Percentiles rank a stretch among this genome's conserved stretches.
These are phyloP conservation scores for Aspergillus ibericus DNA, from an alignment of 2,329 filamentous ascomycete genomes.

Conservation along the genomic window DNA sequence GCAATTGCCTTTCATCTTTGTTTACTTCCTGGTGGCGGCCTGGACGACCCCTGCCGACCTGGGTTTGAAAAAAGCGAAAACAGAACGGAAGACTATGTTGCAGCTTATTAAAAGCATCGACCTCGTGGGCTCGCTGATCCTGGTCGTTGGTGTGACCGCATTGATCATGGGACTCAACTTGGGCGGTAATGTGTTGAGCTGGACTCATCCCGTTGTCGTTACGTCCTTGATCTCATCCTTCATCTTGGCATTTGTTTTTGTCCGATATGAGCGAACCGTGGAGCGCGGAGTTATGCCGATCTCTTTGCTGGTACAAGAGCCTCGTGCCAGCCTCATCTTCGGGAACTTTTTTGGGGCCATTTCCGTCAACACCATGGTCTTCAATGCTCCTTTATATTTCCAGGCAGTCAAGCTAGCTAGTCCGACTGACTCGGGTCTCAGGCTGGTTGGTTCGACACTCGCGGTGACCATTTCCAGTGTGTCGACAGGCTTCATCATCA, in stretches of 20 bases:
- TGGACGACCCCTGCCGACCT: conserved; percentile 47
- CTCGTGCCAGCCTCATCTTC: conserved; percentile 52
- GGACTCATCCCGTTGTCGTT: conserved; percentile 53
- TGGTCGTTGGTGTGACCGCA: conserved; percentile 49
- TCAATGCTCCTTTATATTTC: conserved; percentile 74
- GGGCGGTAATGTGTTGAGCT: conserved; percentile 54
- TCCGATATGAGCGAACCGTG: conserved; percentile 45
- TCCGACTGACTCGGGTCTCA: conserved; percentile 70
- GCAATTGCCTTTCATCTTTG: conserved; percentile 51
- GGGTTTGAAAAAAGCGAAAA: conserved; percentile 46
- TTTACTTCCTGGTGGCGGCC: conserved; percentile 45
- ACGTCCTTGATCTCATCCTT: conserved; percentile 45
- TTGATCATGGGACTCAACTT: conserved; percentile 55
- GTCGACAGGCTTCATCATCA: conserved; percentile 63
- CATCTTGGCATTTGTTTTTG: conserved; percentile 40
- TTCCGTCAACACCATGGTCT: conserved; percentile 59
- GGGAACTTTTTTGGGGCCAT: conserved; percentile 54
- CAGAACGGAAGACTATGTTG: conserved; percentile 41
- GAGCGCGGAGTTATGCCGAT: conserved; percentile 53
- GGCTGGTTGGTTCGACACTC: conserved; percentile 64
- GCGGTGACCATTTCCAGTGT: conserved; percentile 58
- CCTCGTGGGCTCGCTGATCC: conserved; percentile 49
- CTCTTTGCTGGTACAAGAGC: conserved; percentile 47
- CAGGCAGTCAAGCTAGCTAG: conserved; percentile 70
- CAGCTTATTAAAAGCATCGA: conserved; percentile 53